Conservation (phyloP, 441 rosid species). For the Sinapis alba region DNA sequence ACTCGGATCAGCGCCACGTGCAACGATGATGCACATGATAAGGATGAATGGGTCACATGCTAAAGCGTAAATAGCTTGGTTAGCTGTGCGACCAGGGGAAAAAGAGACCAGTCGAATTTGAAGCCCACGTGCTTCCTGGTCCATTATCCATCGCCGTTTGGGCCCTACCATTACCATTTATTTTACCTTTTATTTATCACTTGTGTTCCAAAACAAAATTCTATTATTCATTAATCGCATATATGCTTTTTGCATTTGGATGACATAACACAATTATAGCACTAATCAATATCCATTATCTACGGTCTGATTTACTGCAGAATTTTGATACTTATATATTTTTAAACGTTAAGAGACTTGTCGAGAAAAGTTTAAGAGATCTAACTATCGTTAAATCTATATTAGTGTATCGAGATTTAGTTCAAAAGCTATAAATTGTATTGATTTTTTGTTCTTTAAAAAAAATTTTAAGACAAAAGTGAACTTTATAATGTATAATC, state of each 20-base stretch:
- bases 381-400: not conserved
- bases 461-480: not conserved
- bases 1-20: conserved; percentile 25
- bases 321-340: not conserved
- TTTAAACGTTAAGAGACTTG: not conserved
- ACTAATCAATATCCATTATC: not conserved
- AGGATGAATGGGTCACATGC: conserved; percentile 28
- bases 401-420: not conserved
- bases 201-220: no score
- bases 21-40: conserved; percentile 14
- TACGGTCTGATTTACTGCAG: not conserved
- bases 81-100: conserved; percentile 30
- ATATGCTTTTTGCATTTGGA: not conserved
- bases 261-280: not conserved
- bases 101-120: conserved; percentile 25
- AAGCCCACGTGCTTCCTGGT: conserved; percentile 27
- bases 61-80: conserved; percentile 17
- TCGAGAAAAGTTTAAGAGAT: not conserved
- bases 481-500: not conserved
- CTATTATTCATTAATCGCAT: not conserved
- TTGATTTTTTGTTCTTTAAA: not conserved
- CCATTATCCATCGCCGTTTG: conserved; percentile 1
- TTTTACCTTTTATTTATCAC: not conserved
- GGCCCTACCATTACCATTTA: conserved; percentile 17
- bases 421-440: not conserved